Evolutionary conservation across 345 rosid species (phyloP).

Genomic region (Firmiana major): DNA sequence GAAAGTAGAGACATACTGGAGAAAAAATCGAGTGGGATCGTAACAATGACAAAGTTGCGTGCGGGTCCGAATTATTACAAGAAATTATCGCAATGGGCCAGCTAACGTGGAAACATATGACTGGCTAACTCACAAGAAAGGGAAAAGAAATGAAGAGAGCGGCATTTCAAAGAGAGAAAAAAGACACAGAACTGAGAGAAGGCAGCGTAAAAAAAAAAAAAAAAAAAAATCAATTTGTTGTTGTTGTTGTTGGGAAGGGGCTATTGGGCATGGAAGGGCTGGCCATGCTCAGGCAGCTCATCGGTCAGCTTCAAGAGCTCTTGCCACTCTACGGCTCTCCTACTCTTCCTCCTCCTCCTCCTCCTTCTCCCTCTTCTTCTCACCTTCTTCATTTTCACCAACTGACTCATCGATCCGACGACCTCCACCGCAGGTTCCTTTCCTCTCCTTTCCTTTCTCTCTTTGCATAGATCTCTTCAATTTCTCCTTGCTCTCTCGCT

Average conservation of each 20-base stretch:
- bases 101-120: conserved; percentile 52
- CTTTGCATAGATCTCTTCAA: conserved; percentile 19
- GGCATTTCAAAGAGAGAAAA: background rate
- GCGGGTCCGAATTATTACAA: conserved; percentile 44
- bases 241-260: background rate
- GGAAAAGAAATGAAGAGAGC: background rate
- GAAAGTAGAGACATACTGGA: background rate
- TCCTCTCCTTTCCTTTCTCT: conserved; percentile 17
- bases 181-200: background rate
- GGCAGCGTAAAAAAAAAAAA: background rate
- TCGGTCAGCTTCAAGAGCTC: conserved; percentile 91
- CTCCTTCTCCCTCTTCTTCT: conserved; percentile 6
- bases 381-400: conserved; percentile 34
- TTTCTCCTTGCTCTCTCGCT: background rate
- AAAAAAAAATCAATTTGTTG: conserved; percentile 5
- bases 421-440: conserved; percentile 34
- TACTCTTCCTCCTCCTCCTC: conserved; percentile 5
- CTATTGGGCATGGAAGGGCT: conserved; percentile 77
- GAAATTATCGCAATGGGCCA: conserved; percentile 34
- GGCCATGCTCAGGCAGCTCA: conserved; percentile 95
- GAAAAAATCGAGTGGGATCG: conserved; percentile 13
- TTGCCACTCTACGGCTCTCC: conserved; percentile 69
- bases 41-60: conserved; percentile 39
- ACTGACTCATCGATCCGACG: background rate
- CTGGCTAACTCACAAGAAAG: conserved; percentile 28